phyloP scores from a whole-genome alignment of 2,329 filamentous ascomycete species.

The Fusarium sororula region DNA sequence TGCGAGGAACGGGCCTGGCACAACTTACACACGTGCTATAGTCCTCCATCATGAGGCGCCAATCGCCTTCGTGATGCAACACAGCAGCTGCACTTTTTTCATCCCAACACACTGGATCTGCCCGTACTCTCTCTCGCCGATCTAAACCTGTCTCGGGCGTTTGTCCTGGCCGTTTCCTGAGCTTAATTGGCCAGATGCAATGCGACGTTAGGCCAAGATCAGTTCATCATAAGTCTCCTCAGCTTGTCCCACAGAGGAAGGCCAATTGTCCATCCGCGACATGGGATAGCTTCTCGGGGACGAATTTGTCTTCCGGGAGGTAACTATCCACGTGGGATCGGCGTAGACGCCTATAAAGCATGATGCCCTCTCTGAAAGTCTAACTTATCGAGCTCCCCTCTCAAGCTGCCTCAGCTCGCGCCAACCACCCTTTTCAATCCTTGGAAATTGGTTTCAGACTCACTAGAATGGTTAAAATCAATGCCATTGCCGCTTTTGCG shows the following conservation, averaged over 20 bases:
- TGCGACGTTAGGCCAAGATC: constrained; percentile 27
- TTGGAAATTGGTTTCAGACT: constrained; percentile 9
- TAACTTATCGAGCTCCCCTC: constrained; percentile 4
- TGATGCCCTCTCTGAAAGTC: constrained; percentile 22
- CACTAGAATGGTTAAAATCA: constrained; percentile 49
- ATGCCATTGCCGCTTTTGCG: constrained; percentile 46
- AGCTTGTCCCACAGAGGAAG: constrained; percentile 40
- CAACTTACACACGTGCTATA: constrained; percentile 36
- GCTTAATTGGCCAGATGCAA: constrained; percentile 29
- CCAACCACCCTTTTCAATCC: constrained; percentile 1
- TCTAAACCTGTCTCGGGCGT: constrained; percentile 27
- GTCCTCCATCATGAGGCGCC: constrained; percentile 36
- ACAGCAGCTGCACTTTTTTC: constrained; percentile 15
- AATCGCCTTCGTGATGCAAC: constrained; percentile 16
- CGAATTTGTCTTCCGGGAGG: constrained; percentile 26
- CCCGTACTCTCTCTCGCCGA: constrained; percentile 24
- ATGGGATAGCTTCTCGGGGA: constrained; percentile 19
- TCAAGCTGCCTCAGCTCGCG: constrained; percentile 30
- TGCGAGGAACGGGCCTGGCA: constrained; percentile 20
- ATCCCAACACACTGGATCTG: constrained; percentile 36
- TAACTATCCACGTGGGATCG: constrained; percentile 33
- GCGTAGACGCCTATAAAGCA: constrained; percentile 34
- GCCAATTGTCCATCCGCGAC: constrained; percentile 18
- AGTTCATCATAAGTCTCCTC: constrained; percentile 22
- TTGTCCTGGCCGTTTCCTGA: constrained; percentile 12